Conservation (phyloP, 2,329 filamentous ascomycete species). For the Metarhizium anisopliae region DNA sequence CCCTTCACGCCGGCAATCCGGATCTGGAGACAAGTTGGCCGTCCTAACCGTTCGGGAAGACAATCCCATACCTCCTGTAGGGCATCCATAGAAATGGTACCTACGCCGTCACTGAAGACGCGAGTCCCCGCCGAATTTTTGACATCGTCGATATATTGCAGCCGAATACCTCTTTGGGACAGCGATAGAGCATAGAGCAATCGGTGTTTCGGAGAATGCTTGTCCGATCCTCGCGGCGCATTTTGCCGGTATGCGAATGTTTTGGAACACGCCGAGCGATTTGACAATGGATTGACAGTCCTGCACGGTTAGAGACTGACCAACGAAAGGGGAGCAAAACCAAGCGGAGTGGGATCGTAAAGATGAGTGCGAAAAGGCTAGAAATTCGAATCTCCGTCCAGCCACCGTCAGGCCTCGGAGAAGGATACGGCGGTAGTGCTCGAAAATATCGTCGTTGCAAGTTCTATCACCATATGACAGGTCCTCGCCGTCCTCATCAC, state of each 20-base stretch:
- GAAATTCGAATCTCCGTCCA: slow-evolving; percentile 53
- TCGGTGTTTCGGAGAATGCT: slow-evolving; percentile 68
- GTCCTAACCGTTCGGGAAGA: slow-evolving; percentile 30
- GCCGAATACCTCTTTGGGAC: slow-evolving; percentile 29
- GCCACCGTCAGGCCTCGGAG: slow-evolving; percentile 41
- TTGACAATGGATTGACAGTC: slow-evolving; percentile 34
- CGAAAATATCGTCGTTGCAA: slow-evolving; percentile 38
- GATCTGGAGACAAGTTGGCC: slow-evolving; percentile 65
- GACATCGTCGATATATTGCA: slow-evolving; percentile 39
- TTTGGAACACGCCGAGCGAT: slow-evolving; percentile 39
- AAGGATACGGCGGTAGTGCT: slow-evolving; percentile 53
- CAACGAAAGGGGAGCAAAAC: slow-evolving; percentile 43
- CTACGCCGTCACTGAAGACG: slow-evolving; percentile 73
- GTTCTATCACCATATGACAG: slow-evolving; percentile 47
- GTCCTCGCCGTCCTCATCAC: slow-evolving; percentile 62
- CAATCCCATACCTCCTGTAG: slow-evolving; percentile 52
- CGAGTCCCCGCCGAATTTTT: slow-evolving; percentile 34
- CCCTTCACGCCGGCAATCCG: slow-evolving; percentile 68
- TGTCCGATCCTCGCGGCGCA: slow-evolving; percentile 53
- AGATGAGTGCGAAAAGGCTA: slow-evolving; percentile 75
- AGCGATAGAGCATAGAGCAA: slow-evolving; percentile 53
- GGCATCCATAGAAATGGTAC: slow-evolving; percentile 57
- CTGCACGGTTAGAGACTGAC: slow-evolving; percentile 18
- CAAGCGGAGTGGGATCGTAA: slow-evolving; percentile 63
- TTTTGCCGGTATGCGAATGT: slow-evolving; percentile 43